Evolutionary conservation across 1,139 yeast genomes (phyloP), one percentile per base, ranked within the genome.

Genomic region (Yamadazyma trypodendri): DNA sequence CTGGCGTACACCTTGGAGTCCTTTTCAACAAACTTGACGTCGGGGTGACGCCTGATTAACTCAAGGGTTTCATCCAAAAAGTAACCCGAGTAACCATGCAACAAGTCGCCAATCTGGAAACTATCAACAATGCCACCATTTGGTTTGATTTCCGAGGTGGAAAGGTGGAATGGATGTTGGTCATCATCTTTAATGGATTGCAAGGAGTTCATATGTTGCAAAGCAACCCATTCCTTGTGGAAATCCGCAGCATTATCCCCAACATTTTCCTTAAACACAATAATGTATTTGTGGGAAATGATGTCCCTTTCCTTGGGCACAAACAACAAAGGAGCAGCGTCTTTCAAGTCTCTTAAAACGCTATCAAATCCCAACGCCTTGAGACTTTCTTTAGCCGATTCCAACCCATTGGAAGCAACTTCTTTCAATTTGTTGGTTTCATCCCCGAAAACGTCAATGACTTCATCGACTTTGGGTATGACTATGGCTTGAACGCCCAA

Each of bases 201-300:
- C 46, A 65, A 48, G 40, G 58, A 43, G 51, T 60, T 61, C 34
- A 55, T 52, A 56, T 79, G 82, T 41, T 66, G 60, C 41, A 68
- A 67, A 41, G 71, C 63, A 44, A 84, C 77, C 79, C 84, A 72
- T 53, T 75, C 73, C 54, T 74, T 73, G 65, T 87, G 95, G 68
- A 77, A 72, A 22, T 66, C 66, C 27, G 75, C 67, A 30, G 53
- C 59, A 3, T 51, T 43, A 7, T 46, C 47, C 4, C 52, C 40
- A 31, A 56, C 50, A 14, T 51, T 61, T 13, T 62, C 62, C 16
- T 67, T 60, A 40, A 64, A 61, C 17, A 68, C 67, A 33, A 67
- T 56, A 31, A 68, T 60, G 43, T 65, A 68, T 38, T 54, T 61
- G 39, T 60, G 77, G 27, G 89, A 84, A 51, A 87, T 76, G 37